These are phyloP conservation scores for Debaryomyces tyrocola DNA, from an alignment of 805 yeast species.

Conservation along the genomic window DNA sequence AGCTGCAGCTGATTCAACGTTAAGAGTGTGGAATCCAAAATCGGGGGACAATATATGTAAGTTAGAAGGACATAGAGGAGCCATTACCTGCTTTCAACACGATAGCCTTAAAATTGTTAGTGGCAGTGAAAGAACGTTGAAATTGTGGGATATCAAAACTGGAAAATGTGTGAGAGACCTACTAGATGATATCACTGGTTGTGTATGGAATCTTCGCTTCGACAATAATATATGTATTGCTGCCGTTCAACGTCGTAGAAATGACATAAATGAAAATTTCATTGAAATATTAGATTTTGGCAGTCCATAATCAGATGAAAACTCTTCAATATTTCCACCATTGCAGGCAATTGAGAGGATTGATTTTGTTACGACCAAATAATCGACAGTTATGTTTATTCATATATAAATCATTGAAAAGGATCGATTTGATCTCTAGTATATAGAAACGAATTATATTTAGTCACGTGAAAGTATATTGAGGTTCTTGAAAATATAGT, in stretches of 20 bases:
- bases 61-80: slow-evolving; percentile 78
- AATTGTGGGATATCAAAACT: slow-evolving; percentile 80
- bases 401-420: too few relatives aligned
- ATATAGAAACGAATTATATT: too few relatives aligned
- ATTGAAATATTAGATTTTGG: slow-evolving; percentile 87
- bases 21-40: slow-evolving; percentile 90
- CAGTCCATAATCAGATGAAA: slow-evolving; percentile 20
- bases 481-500: too few relatives aligned
- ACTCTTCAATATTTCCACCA: too few relatives aligned
- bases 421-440: too few relatives aligned
- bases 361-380: too few relatives aligned
- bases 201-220: slow-evolving; percentile 93
- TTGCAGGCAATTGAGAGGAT: too few relatives aligned
- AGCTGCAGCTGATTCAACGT: slow-evolving; percentile 93
- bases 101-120: slow-evolving; percentile 81
- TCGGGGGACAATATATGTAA: slow-evolving; percentile 65
- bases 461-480: too few relatives aligned
- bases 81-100: slow-evolving; percentile 92
- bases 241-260: slow-evolving; percentile 71
- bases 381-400: too few relatives aligned
- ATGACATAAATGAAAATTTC: slow-evolving; percentile 58
- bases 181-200: slow-evolving; percentile 71
- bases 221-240: slow-evolving; percentile 84
- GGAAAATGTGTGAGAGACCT: slow-evolving; percentile 77
- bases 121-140: slow-evolving; percentile 85